Conservation (phyloP, 2,329 filamentous ascomycete species). For the Aspergillus amoenus region DNA sequence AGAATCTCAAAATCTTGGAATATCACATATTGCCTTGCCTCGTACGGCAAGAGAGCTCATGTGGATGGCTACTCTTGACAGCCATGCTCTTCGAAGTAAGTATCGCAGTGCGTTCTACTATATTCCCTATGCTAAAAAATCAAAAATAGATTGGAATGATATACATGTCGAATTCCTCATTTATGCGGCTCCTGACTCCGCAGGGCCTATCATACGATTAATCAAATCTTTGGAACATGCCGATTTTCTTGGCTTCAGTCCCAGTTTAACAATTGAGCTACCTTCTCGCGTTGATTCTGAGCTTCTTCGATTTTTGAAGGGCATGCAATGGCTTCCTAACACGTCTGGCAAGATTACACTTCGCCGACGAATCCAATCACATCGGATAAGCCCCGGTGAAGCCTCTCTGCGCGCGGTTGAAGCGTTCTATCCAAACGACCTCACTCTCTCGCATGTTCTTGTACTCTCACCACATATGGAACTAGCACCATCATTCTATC, state of each 20-base stretch:
- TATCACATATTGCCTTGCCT: conserved; percentile 75
- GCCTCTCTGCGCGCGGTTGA: conserved; percentile 76
- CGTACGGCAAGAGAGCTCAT: conserved; percentile 59
- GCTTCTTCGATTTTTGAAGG: conserved; percentile 61
- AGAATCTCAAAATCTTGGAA: conserved; percentile 49
- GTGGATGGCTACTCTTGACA: conserved; percentile 79
- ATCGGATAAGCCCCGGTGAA: conserved; percentile 64
- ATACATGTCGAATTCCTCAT: conserved; percentile 79
- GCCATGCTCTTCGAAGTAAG: conserved; percentile 65
- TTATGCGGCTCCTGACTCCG: conserved; percentile 68
- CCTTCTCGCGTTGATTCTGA: conserved; percentile 67
- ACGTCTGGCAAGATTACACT: conserved; percentile 60
- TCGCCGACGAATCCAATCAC: conserved; percentile 68
- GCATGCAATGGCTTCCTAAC: conserved; percentile 67
- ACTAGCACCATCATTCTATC: conserved; percentile 76
- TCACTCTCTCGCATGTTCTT: conserved; percentile 70
- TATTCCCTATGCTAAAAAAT: conserved; percentile 11
- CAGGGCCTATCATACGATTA: conserved; percentile 73
- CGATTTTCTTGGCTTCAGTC: conserved; percentile 70
- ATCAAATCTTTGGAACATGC: conserved; percentile 72
- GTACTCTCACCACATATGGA: conserved; percentile 79
- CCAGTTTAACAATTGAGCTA: conserved; percentile 81
- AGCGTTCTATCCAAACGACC: conserved; percentile 76
- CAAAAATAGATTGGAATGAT: conserved; percentile 68
- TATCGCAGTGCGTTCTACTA: not conserved